phyloP scores from a whole-genome alignment of 2,329 filamentous ascomycete species.

The Phialophora chinensis region DNA sequence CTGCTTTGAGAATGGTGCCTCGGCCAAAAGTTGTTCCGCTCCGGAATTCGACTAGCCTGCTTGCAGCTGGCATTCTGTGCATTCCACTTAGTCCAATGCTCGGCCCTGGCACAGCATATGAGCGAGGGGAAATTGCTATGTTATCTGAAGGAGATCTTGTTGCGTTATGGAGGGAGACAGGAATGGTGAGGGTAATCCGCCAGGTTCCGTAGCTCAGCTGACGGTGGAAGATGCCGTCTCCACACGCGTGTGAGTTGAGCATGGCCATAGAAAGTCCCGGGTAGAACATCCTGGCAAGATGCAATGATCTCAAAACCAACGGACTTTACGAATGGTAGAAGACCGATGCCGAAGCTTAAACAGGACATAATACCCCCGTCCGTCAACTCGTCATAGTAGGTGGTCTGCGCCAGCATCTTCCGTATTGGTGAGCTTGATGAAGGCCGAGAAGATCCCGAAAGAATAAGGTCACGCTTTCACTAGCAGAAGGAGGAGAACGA shows the following conservation, averaged over 20 bases:
- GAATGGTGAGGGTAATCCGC: background rate
- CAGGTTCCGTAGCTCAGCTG: slow-evolving; percentile 5
- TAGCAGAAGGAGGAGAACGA: background rate
- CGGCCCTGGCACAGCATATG: background rate
- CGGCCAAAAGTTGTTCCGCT: background rate
- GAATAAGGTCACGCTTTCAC: background rate
- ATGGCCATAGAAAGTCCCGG: background rate
- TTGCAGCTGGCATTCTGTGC: slow-evolving; percentile 4
- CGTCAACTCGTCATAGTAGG: background rate
- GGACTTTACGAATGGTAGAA: background rate
- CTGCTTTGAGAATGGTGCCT: slow-evolving; percentile 17
- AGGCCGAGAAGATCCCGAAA: slow-evolving; percentile 5
- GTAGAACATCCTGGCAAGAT: background rate
- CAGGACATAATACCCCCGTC: background rate
- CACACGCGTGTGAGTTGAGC: background rate
- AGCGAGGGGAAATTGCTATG: background rate
- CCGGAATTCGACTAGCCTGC: background rate
- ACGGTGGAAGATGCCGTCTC: background rate
- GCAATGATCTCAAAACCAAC: background rate
- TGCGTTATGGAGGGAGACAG: background rate
- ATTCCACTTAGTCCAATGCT: background rate
- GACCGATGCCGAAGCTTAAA: slow-evolving; percentile 1
- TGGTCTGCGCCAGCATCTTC: background rate
- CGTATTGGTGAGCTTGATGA: background rate
- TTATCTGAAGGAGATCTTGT: background rate